Conservation (phyloP, 83 land plant species). For the Larix sibirica region DNA sequence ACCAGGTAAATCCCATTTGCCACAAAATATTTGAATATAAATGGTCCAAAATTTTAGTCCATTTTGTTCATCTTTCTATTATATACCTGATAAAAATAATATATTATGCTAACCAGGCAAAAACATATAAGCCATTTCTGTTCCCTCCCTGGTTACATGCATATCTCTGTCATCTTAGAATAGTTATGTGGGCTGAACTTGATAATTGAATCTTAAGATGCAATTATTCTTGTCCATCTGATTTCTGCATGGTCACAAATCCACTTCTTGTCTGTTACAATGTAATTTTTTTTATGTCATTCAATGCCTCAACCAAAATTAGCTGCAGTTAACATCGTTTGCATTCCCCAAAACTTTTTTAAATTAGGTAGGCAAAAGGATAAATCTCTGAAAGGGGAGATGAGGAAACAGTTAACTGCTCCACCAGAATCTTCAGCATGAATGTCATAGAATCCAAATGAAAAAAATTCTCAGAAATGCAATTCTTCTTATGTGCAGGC, state of each 20-base stretch:
- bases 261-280: not conserved
- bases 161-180: not conserved
- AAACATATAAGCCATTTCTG: not conserved
- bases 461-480: not conserved
- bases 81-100: not conserved
- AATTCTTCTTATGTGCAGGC: slow-evolving; percentile 25
- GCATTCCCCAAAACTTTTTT: not conserved
- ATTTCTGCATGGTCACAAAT: not conserved
- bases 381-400: not conserved
- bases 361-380: not conserved
- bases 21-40: not conserved
- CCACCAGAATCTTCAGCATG: not conserved
- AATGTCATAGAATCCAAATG: too few species aligned
- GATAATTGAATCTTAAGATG: not conserved
- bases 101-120: not conserved
- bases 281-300: not conserved
- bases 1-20: not conserved
- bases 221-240: not conserved
- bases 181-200: not conserved
- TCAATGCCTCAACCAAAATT: not conserved
- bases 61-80: not conserved
- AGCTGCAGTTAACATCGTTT: not conserved
- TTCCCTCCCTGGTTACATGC: not conserved
- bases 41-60: not conserved
- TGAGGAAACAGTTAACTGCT: not conserved